Conservation (phyloP, 306 rosid genomes). For the Abrus pulchellus region DNA sequence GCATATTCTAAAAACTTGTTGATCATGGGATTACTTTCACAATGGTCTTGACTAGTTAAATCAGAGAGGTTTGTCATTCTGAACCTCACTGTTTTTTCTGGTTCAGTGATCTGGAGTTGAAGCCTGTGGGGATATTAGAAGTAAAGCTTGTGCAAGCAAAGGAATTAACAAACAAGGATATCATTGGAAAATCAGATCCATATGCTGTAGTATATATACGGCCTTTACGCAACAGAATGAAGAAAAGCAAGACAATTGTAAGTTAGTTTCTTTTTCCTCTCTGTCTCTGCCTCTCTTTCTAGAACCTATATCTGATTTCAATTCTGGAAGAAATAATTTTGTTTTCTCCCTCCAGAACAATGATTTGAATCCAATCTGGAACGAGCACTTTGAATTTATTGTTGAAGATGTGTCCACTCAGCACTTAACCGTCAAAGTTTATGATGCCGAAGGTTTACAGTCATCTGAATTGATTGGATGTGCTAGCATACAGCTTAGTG, state of each 20-base stretch:
- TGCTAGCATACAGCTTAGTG: conserved; percentile 66
- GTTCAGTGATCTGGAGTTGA: conserved; percentile 90
- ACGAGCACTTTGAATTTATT: conserved; percentile 89
- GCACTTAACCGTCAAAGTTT: conserved; percentile 76
- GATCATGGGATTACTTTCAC: conserved; percentile 31
- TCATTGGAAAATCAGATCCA: conserved; percentile 97
- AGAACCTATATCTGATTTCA: conserved; percentile 34
- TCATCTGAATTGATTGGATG: conserved; percentile 82
- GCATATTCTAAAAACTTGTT: conserved; percentile 11
- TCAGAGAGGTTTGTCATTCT: conserved; percentile 24
- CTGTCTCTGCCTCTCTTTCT: conserved; percentile 2
- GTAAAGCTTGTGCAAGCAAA: conserved; percentile 99
- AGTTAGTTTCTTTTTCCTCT: conserved; percentile 42
- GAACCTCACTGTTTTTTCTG: conserved; percentile 47
- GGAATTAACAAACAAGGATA: conserved; percentile 90
- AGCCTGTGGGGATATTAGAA: conserved; percentile 91
- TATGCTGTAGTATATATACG: conserved; percentile 80
- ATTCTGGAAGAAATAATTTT: conserved; percentile 44
- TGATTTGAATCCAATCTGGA: conserved; percentile 97
- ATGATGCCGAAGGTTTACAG: conserved; percentile 85
- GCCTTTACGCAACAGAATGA: conserved; percentile 83
- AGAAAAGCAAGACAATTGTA: conserved; percentile 93
- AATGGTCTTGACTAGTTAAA: conserved; percentile 46
- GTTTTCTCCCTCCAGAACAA: conserved; percentile 69
- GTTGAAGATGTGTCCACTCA: conserved; percentile 95